These are phyloP conservation scores for Pterulicium gracile DNA, from an alignment of 1,284 basidiomycete species.

Conservation along the genomic window DNA sequence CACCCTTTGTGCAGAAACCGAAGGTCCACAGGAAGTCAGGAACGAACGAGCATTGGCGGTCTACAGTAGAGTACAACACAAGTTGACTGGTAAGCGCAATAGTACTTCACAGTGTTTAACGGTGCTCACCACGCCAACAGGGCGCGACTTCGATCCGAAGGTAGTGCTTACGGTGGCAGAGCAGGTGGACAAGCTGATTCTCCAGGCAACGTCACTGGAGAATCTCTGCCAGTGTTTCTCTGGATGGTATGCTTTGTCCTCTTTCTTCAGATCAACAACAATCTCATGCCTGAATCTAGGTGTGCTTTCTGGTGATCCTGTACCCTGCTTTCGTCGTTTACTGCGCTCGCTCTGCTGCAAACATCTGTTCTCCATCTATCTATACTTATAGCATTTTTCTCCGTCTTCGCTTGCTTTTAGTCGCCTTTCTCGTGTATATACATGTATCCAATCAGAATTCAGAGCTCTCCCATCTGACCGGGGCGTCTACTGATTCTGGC, in stretches of 20 bases:
- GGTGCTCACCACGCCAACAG: slow-evolving; percentile 24
- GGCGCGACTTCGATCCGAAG: slow-evolving; percentile 85
- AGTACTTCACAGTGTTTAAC: slow-evolving; percentile 4
- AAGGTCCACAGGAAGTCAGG: slow-evolving; percentile 68
- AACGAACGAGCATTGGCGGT: slow-evolving; percentile 86
- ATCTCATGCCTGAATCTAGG: slow-evolving; percentile 12
- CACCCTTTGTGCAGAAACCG: slow-evolving; percentile 31
- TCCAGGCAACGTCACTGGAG: slow-evolving; percentile 84
- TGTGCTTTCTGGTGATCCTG: slow-evolving; percentile 13
- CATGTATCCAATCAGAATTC: too few species aligned
- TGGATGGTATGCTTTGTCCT: slow-evolving; percentile 58
- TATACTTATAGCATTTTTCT: too few species aligned
- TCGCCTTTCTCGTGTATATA: too few species aligned
- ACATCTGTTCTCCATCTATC: too few species aligned
- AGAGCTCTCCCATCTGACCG: too few species aligned
- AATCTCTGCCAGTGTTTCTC: slow-evolving; percentile 95
- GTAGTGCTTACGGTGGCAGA: slow-evolving; percentile 57
- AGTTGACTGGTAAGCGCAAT: slow-evolving; percentile 64
- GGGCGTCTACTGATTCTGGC: too few species aligned
- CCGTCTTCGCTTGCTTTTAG: too few species aligned
- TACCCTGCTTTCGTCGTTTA: background rate
- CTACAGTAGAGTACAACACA: slow-evolving; percentile 88
- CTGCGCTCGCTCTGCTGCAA: background rate
- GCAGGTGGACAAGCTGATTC: slow-evolving; percentile 87
- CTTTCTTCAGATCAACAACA: background rate